phyloP scores from a whole-genome alignment of 768 basidiomycete species.

The Xanthoconium stramineum region DNA sequence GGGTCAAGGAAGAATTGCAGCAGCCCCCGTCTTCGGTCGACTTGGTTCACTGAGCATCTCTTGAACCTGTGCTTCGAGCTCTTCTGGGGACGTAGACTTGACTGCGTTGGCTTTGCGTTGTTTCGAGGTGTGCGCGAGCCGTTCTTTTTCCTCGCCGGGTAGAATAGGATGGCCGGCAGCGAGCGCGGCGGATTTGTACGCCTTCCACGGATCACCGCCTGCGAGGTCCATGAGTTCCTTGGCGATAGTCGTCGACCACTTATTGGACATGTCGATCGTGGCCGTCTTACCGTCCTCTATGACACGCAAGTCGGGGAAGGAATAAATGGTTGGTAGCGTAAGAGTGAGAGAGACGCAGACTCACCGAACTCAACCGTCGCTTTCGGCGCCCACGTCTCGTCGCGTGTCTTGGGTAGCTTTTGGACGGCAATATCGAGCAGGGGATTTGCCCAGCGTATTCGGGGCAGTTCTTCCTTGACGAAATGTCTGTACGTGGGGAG shows the following conservation, averaged over 20 bases:
- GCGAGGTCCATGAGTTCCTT: slow-evolving; percentile 68
- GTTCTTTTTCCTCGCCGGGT: slow-evolving; percentile 39
- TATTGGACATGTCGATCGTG: slow-evolving; percentile 55
- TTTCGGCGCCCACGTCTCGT: slow-evolving; percentile 57
- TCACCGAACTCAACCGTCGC: too few relatives aligned
- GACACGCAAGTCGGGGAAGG: not conserved
- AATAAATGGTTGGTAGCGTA: not conserved
- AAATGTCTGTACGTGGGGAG: slow-evolving; percentile 56
- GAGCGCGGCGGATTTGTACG: slow-evolving; percentile 46
- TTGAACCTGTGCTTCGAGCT: slow-evolving; percentile 25
- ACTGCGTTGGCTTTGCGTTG: slow-evolving; percentile 6
- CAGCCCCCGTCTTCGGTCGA: slow-evolving; percentile 37
- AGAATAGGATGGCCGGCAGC: slow-evolving; percentile 49
- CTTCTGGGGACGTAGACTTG: slow-evolving; percentile 15
- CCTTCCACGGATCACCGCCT: slow-evolving; percentile 57
- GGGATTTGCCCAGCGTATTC: slow-evolving; percentile 77
- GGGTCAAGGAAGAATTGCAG: slow-evolving; percentile 36
- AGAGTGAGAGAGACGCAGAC: too few relatives aligned
- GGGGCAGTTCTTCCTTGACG: slow-evolving; percentile 71
- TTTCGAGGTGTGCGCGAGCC: slow-evolving; percentile 15
- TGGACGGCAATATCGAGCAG: slow-evolving; percentile 57
- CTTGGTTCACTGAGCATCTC: slow-evolving; percentile 30
- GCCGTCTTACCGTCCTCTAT: slow-evolving; percentile 51
- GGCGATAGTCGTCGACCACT: slow-evolving; percentile 66
- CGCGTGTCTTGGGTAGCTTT: slow-evolving; percentile 48